A percentile compares a stretch with the other conserved stretches of the same genome.
Conservation (phyloP, 768 basidiomycete genomes). For the Wakefieldia striispora region DNA sequence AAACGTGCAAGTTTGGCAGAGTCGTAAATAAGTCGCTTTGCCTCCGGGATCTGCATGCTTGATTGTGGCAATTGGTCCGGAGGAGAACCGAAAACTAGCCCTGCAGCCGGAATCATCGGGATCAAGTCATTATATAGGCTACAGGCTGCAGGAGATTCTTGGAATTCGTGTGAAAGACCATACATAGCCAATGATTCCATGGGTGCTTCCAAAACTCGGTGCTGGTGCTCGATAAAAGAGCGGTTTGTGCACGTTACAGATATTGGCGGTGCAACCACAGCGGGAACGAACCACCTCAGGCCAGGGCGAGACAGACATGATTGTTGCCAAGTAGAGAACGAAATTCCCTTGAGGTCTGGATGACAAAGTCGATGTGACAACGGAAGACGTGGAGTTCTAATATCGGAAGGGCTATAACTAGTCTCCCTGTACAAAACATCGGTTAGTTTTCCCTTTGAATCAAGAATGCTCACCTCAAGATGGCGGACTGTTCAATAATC, state of each 20-base stretch:
- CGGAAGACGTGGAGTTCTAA: conserved; percentile 16
- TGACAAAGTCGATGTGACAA: conserved; percentile 36
- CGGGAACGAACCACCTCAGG: conserved; percentile 84
- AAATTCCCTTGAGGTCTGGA: conserved; percentile 58
- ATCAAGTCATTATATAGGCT: conserved; percentile 44
- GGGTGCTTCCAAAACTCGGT: conserved; percentile 61
- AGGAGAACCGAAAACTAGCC: conserved; percentile 67
- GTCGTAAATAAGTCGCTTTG: conserved; percentile 92
- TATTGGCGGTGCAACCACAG: conserved; percentile 83
- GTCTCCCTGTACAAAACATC: conserved; percentile 20
- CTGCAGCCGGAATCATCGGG: conserved; percentile 61
- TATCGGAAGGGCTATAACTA: conserved; percentile 16
- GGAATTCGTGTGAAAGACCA: conserved; percentile 70
- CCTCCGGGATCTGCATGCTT: conserved; percentile 90
- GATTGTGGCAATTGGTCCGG: conserved; percentile 74
- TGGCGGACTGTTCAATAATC: conserved; percentile 40
- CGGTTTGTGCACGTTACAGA: conserved; percentile 70
- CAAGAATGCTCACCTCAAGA: conserved; percentile 40
- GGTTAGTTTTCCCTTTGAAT: background rate
- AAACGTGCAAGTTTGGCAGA: conserved; percentile 94
- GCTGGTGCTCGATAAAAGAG: conserved; percentile 72
- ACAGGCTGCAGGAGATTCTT: conserved; percentile 56
- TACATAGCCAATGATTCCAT: conserved; percentile 75
- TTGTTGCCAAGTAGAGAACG: conserved; percentile 57
- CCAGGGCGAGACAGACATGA: conserved; percentile 80